Base-by-base conservation (phyloP, 2,329 filamentous ascomycete species). In the Alternaria metachromatica region DNA sequence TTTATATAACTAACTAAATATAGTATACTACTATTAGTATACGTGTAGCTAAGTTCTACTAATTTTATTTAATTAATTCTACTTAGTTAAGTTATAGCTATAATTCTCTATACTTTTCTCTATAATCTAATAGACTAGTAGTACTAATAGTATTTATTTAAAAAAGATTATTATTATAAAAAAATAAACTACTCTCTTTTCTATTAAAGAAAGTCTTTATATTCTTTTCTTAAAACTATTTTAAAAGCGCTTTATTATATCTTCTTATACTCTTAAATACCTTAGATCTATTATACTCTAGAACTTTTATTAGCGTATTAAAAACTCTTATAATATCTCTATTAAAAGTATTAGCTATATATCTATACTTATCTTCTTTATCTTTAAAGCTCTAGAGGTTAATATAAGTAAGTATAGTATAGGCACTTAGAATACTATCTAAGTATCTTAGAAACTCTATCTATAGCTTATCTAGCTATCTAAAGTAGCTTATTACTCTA, bases 221-320 rank as follows among this genome's bases (percentile, higher is more conserved):
- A 46, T 46, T 12, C 11, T 18, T 5, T 15, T 60, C 9, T 15
- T 25, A 15, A 58, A 64, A 64, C 62, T 59, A 66, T 33, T 58
- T 45, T 25, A 66, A 44, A 33, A 68, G 56, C 21, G 25, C 62
- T 26, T 60, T 43, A 44, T 68, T 68, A 53, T 49, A 68, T 23
- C 11, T 25, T 41, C 46, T 18, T 13, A 66, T n/a, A 10, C 48
- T 53, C 18, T 37, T 20, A 23, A 68, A 68, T n/a, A 61, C 55
- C 28, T 64, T 57, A 5, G 48, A 13, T 6, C 59, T 62, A 51
- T 61, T 63, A 45, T 54, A 63, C 23, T 59, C 50, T 10, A 56
- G 18, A 20, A 66, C 30, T 15, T 26, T 55, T 10, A 41, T 68
- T 49, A 68, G 37, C 6, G 49, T n/a, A 51, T 68, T 50, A 53